phyloP scores from a whole-genome alignment of 176 grass and related monocot species.

The Triticum monococcum region DNA sequence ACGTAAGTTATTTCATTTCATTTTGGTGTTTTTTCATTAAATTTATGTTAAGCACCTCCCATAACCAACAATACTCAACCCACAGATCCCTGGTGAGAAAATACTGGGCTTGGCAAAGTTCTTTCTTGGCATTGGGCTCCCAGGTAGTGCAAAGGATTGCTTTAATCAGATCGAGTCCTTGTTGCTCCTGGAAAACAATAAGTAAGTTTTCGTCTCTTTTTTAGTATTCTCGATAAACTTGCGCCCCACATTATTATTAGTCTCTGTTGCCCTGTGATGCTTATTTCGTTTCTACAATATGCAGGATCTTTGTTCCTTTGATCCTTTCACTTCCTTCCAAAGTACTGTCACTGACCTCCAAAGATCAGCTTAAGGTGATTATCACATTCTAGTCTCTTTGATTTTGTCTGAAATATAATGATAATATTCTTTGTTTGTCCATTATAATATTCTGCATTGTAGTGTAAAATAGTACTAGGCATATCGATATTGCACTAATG shows the following conservation, averaged over 20 bases:
- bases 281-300: constrained; percentile 32
- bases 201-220: constrained; percentile 37
- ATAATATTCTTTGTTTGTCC: neutral
- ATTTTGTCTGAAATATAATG: neutral
- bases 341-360: constrained; percentile 85
- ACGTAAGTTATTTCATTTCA: constrained; percentile 45
- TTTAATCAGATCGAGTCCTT: constrained; percentile 93
- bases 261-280: neutral
- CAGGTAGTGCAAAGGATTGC: constrained; percentile 72
- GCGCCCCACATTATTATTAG: neutral
- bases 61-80: constrained; percentile 24
- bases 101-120: constrained; percentile 85
- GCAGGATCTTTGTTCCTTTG: constrained; percentile 81
- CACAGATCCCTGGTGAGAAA: constrained; percentile 84
- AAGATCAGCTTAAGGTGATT: constrained; percentile 93
- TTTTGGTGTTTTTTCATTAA: constrained; percentile 4
- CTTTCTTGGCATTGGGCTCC: constrained; percentile 87
- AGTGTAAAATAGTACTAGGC: neutral
- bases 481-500: neutral
- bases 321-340: constrained; percentile 89
- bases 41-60: constrained; percentile 14
- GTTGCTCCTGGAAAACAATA: constrained; percentile 80
- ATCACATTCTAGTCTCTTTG: constrained; percentile 5
- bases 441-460: neutral
- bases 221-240: constrained; percentile 6